Evolutionary conservation across 2,329 filamentous ascomycete species (phyloP).

Genomic region (Microdochium nivale): DNA sequence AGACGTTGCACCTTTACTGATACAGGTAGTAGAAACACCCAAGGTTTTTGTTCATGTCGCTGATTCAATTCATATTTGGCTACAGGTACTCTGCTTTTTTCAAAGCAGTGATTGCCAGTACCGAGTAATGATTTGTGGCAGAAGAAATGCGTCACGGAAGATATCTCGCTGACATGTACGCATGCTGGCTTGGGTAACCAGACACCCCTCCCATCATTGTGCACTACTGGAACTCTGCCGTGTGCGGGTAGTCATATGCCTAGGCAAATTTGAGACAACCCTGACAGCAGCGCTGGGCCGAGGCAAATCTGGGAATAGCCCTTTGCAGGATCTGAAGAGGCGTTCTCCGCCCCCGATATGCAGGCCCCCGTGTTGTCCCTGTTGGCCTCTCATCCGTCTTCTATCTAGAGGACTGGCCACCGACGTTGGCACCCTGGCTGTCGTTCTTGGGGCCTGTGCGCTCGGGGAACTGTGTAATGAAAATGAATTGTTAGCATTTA

Average conservation of each 20-base stretch:
- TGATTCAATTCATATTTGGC: neutral
- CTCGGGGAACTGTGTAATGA: slow-evolving; percentile 34
- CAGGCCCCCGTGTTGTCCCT: neutral
- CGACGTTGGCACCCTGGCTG: slow-evolving; percentile 31
- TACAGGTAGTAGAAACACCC: too few relatives aligned
- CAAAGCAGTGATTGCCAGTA: neutral
- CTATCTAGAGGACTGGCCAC: slow-evolving; percentile 25
- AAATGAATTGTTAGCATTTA: neutral
- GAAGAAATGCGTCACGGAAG: neutral
- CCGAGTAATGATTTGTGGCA: neutral
- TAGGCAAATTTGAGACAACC: too few relatives aligned
- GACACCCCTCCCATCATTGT: neutral
- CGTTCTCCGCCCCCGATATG: too few relatives aligned
- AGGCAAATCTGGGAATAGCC: neutral
- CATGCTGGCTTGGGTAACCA: neutral
- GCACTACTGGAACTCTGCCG: too few relatives aligned
- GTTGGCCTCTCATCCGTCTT: neutral
- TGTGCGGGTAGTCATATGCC: too few relatives aligned
- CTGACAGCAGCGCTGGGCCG: too few relatives aligned
- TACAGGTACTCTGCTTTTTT: neutral
- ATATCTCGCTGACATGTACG: neutral
- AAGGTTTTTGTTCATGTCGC: neutral
- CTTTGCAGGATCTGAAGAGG: neutral
- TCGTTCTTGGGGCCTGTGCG: slow-evolving; percentile 47
- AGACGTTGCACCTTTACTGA: too few relatives aligned